These are phyloP conservation scores for Macrotyloma uniflorum DNA, from an alignment of 306 rosid genomes.

Conservation along the genomic window DNA sequence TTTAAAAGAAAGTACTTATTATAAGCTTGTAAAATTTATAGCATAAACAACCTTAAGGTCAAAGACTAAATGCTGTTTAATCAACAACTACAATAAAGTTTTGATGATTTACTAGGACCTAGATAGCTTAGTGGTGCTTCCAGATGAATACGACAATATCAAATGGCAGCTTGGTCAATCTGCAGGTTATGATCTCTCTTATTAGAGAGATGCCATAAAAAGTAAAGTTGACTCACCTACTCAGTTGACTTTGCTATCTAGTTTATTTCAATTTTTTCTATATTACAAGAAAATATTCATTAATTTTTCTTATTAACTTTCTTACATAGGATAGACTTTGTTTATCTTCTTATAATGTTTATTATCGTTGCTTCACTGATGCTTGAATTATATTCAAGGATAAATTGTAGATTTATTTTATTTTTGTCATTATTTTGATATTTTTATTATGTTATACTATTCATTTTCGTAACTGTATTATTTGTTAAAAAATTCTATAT, in stretches of 20 bases:
- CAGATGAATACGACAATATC: constrained; percentile 33
- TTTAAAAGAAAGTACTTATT: not conserved
- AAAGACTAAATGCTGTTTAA: not conserved
- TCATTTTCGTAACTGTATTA: too few relatives aligned
- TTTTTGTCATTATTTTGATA: too few relatives aligned
- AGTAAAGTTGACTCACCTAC: constrained; percentile 56
- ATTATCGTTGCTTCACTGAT: too few relatives aligned
- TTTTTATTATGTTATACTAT: too few relatives aligned
- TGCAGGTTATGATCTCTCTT: constrained; percentile 33
- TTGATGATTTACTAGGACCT: constrained; percentile 3
- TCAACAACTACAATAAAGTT: not conserved
- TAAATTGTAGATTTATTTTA: too few relatives aligned
- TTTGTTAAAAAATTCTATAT: too few relatives aligned
- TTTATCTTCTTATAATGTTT: too few relatives aligned
- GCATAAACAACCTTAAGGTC: not conserved
- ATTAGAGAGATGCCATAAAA: constrained; percentile 10
- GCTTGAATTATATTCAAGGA: too few relatives aligned
- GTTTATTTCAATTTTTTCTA: not conserved
- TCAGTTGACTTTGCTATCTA: constrained; percentile 40
- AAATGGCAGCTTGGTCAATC: constrained; percentile 30
- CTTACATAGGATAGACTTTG: too few relatives aligned
- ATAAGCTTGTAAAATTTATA: not conserved
- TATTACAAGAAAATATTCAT: too few relatives aligned
- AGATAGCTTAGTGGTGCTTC: constrained; percentile 21
- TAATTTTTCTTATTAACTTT: too few relatives aligned